Evolutionary conservation across 2,329 filamentous ascomycete species (phyloP), one percentile per base, ranked within the genome.

Genomic region (Tothia fuscella): DNA sequence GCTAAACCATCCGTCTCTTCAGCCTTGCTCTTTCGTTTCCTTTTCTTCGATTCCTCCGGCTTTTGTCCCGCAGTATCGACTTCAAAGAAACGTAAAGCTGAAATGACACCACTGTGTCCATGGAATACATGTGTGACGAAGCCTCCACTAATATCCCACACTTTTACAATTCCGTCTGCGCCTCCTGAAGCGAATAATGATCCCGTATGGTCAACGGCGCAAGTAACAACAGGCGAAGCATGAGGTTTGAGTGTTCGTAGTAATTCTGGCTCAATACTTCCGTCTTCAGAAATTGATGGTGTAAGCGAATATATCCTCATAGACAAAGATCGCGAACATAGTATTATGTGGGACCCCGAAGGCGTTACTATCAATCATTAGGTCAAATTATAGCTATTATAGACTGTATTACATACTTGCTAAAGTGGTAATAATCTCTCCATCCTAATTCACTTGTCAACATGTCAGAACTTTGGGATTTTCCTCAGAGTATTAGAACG

Each of bases 121-220:
- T 89, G 82, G 61, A 98, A 93, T 1, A 86, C 94, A 61, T 98
- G 91, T 21, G 93, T 98, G 24, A 87, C 78, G 60, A 83, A 96
- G 17, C 91, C 91, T 33, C 80, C 85, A 38, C 72, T 70, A 46
- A 98, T 86, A 62, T 98, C 91, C 89, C 89, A 98, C 40, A 98
- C 80, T 61, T 98, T 98, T 53, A 96, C 84, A 1, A 82, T 76
- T 19, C 91, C 91, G 56, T 98, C 91, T 3, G 91, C 88, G 37
- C 84, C 85, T 48, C 93, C 91, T 13, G 89, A 96, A 13, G 88
- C 91, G 32, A 98, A 70, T 10, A 98, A 68, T 2, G 89, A 93
- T 54, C 88, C 82, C 1, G 88, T 94, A 41, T 76, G 72, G 58
- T 98, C 91, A 47, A 91, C 78, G 1, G 85, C 79, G 12, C 89